Base-by-base conservation (phyloP, 345 rosid species). In the Clarkia xantiana region DNA sequence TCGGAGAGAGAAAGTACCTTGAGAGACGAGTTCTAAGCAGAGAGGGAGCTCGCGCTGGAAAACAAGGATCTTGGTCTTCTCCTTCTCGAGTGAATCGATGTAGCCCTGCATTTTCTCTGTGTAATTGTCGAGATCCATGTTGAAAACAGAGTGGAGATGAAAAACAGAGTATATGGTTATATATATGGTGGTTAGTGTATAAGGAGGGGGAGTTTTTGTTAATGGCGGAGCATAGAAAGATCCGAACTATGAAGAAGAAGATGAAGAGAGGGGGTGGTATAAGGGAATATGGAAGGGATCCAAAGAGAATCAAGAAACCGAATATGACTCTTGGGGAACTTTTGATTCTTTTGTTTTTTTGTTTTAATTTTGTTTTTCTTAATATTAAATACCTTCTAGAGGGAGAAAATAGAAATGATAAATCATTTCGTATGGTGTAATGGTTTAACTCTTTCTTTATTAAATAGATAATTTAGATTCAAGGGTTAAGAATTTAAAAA, bases 41-140 rank as follows among this genome's bases (percentile, higher is more conserved):
- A 91, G 71, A 53, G 98, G 98, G 64, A 91, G 96, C 63, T 91
- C 96, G 18, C 96, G 86, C 49, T 80, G 79, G 57, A 91, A 91
- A 40, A 91, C 96, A 51, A 74, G 84, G 65, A 91, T 84, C 76
- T 91, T 91, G 20, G 85, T 79, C 51, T 74, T 67, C 76, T 91
- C 98, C 63, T 81, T 96, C 65, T 86, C 85, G 10, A 91, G 67
- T 14, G 85, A 86, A 16, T 80, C 76, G 18, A 86, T 71, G 59
- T 86, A 78, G 53, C 75, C 56, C 70, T 71, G 75, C 66, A 66
- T 64, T 66, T 78, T 76, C 55, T 76, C 72, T 1, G 70, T 44
- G 49, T 34, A 77, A 63, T 70, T 73, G 84, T 70, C 74, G 84
- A 77, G 74, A 6, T 16, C 13, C 60, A 34, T 45, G 11, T 25